Evolutionary conservation across 345 rosid genomes (phyloP).

Genomic region (thale cress (Arabidopsis thaliana)): DNA sequence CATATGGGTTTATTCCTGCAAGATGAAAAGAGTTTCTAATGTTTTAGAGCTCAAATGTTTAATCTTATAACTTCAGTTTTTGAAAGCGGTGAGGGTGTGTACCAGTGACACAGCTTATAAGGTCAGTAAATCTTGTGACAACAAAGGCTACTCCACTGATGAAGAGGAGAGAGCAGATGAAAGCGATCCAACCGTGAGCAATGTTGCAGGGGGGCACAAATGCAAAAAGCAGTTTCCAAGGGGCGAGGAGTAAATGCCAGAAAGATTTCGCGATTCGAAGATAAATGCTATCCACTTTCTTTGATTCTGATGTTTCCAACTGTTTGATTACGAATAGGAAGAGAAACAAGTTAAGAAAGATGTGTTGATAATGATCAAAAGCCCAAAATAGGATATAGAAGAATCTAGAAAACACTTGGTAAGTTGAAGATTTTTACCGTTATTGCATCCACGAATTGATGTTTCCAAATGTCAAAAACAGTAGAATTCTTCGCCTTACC

Average conservation of each 20-base stretch:
- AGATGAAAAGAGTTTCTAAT: conserved; percentile 5
- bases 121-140: conserved; percentile 75
- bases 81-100: conserved; percentile 26
- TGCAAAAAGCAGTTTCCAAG: conserved; percentile 86
- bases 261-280: conserved; percentile 51
- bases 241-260: conserved; percentile 71
- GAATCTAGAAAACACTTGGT: conserved; percentile 21
- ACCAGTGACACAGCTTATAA: conserved; percentile 97
- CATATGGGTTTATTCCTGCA: conserved; percentile 88
- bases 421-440: conserved; percentile 48
- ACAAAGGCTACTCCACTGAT: conserved; percentile 84
- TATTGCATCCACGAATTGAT: conserved; percentile 75
- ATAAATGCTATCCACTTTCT: conserved; percentile 56
- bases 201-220: conserved; percentile 88
- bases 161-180: conserved; percentile 78
- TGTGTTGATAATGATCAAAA: conserved; percentile 6
- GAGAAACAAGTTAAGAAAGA: conserved; percentile 12
- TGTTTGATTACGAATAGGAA: conserved; percentile 47
- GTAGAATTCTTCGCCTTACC: conserved; percentile 41
- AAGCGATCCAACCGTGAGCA: conserved; percentile 93
- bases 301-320: conserved; percentile 67
- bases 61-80: conserved; percentile 11
- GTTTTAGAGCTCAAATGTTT: conserved; percentile 13
- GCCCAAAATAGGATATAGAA: not conserved
- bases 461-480: conserved; percentile 68